Conservation (phyloP, 1,284 basidiomycete genomes). For the Apiotrichum sp. region DNA sequence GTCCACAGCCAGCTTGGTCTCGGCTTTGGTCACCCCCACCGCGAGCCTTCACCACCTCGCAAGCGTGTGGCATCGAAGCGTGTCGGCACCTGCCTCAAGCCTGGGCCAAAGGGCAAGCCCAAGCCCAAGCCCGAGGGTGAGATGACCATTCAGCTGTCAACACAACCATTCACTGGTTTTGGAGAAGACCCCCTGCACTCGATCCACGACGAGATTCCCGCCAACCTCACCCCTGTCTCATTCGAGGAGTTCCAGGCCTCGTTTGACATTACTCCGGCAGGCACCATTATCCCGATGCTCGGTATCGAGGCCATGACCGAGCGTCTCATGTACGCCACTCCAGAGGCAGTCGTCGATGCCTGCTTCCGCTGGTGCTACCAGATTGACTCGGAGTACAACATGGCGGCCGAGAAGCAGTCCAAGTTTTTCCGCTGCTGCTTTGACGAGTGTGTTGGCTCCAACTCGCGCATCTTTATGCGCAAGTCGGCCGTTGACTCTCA, state of each 20-base stretch:
- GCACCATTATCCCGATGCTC: constrained; percentile 14
- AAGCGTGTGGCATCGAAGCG: constrained; percentile 16
- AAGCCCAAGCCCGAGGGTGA: constrained; percentile 8
- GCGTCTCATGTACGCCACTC: constrained; percentile 17
- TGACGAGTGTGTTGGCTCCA: constrained; percentile 14
- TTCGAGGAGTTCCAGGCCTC: constrained; percentile 15
- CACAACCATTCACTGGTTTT: not conserved
- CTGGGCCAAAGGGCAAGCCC: constrained; percentile 25
- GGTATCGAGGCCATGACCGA: constrained; percentile 14
- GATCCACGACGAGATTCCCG: not conserved
- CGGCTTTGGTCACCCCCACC: constrained; percentile 3
- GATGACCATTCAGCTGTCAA: not conserved
- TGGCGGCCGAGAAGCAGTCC: constrained; percentile 17
- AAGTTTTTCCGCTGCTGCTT: constrained; percentile 22
- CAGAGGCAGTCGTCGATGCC: constrained; percentile 13
- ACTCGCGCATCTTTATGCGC: constrained; percentile 15
- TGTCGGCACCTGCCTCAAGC: constrained; percentile 25
- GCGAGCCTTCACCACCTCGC: constrained; percentile 6
- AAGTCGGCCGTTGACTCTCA: constrained; percentile 19
- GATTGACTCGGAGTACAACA: constrained; percentile 15
- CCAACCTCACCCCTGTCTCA: constrained; percentile 9
- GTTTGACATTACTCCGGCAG: constrained; percentile 6
- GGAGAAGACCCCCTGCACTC: constrained; percentile 1
- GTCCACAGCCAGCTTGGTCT: not conserved
- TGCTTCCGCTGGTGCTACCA: constrained; percentile 21